Evolutionary conservation across 345 rosid genomes (phyloP).

Genomic region (Reutealis trisperma): DNA sequence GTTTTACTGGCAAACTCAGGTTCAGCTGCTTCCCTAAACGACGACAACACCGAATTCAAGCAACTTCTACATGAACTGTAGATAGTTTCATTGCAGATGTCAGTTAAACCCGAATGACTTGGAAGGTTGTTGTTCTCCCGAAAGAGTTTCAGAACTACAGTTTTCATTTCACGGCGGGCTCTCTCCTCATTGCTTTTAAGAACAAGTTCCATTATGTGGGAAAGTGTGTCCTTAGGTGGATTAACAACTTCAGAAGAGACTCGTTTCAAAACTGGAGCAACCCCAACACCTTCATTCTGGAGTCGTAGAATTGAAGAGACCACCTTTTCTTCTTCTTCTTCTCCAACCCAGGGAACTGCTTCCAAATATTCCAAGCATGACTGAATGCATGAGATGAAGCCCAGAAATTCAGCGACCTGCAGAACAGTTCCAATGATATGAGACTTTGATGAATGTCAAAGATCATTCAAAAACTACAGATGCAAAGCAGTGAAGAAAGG

Average conservation of each 20-base stretch:
- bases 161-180: slow-evolving; percentile 91
- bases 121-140: slow-evolving; percentile 63
- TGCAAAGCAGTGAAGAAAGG: background rate
- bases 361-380: slow-evolving; percentile 91
- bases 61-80: slow-evolving; percentile 68
- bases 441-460: slow-evolving; percentile 5
- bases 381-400: slow-evolving; percentile 66
- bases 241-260: slow-evolving; percentile 57
- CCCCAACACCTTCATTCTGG: slow-evolving; percentile 67
- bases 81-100: slow-evolving; percentile 66
- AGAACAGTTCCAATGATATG: slow-evolving; percentile 6
- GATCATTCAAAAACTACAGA: background rate
- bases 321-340: slow-evolving; percentile 94
- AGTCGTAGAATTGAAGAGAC: slow-evolving; percentile 68
- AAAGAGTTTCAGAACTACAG: slow-evolving; percentile 84
- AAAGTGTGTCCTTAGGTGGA: slow-evolving; percentile 77
- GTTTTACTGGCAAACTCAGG: slow-evolving; percentile 40
- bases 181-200: slow-evolving; percentile 87
- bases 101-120: slow-evolving; percentile 42
- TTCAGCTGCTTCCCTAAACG: slow-evolving; percentile 61
- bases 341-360: slow-evolving; percentile 99
- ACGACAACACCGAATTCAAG: slow-evolving; percentile 54
- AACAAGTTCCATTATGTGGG: slow-evolving; percentile 76
- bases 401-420: slow-evolving; percentile 78
- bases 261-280: slow-evolving; percentile 73